Base-by-base conservation (phyloP, 371 early-diverging fungal genomes). In the Coemansia sp. region DNA sequence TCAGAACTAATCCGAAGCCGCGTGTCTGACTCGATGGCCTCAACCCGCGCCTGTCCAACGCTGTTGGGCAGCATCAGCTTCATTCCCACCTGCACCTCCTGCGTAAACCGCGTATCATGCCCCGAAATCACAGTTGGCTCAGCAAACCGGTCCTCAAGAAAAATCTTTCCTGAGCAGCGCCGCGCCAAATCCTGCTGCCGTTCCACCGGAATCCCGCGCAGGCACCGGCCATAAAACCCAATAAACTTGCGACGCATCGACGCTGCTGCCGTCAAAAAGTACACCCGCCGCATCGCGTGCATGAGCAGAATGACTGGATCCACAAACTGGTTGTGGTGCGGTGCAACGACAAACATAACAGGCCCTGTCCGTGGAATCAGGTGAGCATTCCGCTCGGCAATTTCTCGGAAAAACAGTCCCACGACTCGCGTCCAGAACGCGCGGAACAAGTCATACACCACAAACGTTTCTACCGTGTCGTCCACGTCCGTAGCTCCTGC, bases 291-390 rank as follows among this genome's bases (percentile, higher is more conserved):
- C 20, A 87, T 86, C 58, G 90, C 89, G 61, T 87, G 87, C 56
- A 87, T 85, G 65, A 91, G 82, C 26, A 94, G 83, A 37, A 95
- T 86, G 11, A 95, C 66, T 5, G 96, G 95, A 74, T 98, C 98
- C 9, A 97, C 88, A 81, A 98, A 97, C 86, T 96, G 98, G 83
- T 96, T 97, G 39, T 93, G 92, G 85, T 97, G 98, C 16, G 97
- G 97, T 1, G 94, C 97, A 2, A 89, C 94, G 40, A 94, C 93
- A 80, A 98, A 98, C 57, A 98, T 91, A 54, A 95, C 91, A 3
- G 96, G 95, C 0, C 94, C 95, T 20, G 85, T 80, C 50, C 71
- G 65, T 4, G 98, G 98, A 39, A 98, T 89, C 65, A 87, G 83
- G 78, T 96, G 93, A 26, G 87, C 79, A 65, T 95, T 95, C 23